Base-by-base conservation (phyloP, 148 eudicot genomes). In the Bassia scoparia region DNA sequence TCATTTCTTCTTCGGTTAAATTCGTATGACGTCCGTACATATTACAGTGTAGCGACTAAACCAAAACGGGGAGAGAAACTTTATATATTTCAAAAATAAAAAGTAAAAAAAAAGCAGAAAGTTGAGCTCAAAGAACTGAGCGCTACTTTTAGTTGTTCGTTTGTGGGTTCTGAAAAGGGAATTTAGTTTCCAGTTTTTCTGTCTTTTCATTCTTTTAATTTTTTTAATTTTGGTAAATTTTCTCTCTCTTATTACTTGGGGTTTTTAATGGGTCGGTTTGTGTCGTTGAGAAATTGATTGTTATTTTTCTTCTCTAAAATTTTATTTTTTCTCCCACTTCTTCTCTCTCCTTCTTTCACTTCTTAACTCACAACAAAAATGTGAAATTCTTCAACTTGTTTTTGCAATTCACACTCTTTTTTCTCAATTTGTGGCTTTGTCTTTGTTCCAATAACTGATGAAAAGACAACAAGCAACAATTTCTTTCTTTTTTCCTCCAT, bases 191-290 rank as follows among this genome's bases (percentile, higher is more conserved):
- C 26, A 35, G 48, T 67, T 31, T 78, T 34, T 78, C 68, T 38
- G 61, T 72, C 68, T 58, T 20, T 44, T 23, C 53, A 29, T 26
- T 17, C n/a, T 55, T n/a, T 68, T 41, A 11, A 5, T 41, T 41
- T 61, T n/a, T 27, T 49, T n/a, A 29, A 27, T 4, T 34, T 27
- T 7, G 6, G 49, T 13, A 14, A 54, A 10, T 17, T 50, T 29
- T 62, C 17, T 58, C 66, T 27, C 29, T n/a, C 21, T 7, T 38
- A 44, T 21, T 6, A 14, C 12, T 48, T 44, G 58, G 63, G 67
- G 26, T 55, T 54, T 53, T 83, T 73, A 68, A 50, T 78, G 70
- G 75, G 82, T 75, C 82, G 82, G 84, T 81, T 78, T 76, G 82
- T 65, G 71, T 79, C 82, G 81, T 72, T 75, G 81, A 66, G 68